These are phyloP conservation scores for Xylaria scruposa DNA, from an alignment of 495 filamentous ascomycete species.

Conservation along the genomic window DNA sequence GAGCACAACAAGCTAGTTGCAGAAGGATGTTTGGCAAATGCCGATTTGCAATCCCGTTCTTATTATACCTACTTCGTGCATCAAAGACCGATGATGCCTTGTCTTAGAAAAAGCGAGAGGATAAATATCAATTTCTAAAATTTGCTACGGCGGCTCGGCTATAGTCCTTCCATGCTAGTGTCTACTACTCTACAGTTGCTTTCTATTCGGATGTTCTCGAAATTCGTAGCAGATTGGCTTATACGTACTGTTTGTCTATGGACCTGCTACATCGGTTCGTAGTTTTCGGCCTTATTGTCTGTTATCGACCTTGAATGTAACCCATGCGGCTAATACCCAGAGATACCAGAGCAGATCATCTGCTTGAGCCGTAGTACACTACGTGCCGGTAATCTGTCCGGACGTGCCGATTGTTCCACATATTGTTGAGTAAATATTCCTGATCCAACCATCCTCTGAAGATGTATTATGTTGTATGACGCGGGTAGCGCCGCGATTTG, in stretches of 20 bases:
- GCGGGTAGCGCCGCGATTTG: slow-evolving; percentile 21
- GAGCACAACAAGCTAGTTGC: not conserved
- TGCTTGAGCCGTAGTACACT: not conserved
- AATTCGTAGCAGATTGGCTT: not conserved
- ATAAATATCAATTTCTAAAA: not conserved
- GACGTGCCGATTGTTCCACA: not conserved
- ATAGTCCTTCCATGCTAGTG: not conserved
- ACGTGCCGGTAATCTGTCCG: not conserved
- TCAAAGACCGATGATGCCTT: not conserved
- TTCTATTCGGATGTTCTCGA: not conserved
- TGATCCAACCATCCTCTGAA: slow-evolving; percentile 1
- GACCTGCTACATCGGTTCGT: not conserved
- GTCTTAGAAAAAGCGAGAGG: not conserved
- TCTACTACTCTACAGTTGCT: not conserved
- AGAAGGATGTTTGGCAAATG: not conserved
- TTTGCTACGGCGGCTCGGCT: not conserved
- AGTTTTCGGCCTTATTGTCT: not conserved
- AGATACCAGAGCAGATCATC: not conserved
- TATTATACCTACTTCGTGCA: not conserved
- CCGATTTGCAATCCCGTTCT: not conserved
- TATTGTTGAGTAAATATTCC: not conserved
- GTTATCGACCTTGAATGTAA: not conserved
- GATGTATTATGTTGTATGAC: slow-evolving; percentile 5
- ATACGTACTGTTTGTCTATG: not conserved
- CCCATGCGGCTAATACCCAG: not conserved